Evolutionary conservation across 257 asterid species (phyloP).

Genomic region (Ehretia macrophylla): DNA sequence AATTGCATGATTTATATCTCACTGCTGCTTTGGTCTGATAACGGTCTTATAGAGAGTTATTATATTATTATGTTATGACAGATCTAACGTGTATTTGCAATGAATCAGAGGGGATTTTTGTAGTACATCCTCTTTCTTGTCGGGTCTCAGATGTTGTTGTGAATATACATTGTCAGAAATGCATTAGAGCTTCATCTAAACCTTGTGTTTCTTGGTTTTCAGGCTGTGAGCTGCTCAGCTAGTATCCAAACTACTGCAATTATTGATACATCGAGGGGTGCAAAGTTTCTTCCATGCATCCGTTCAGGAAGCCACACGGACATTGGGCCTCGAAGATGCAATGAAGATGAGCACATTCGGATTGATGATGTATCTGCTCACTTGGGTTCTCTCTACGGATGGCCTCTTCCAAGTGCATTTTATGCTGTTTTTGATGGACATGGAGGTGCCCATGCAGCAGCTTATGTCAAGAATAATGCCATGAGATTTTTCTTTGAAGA

Average conservation of each 20-base stretch:
- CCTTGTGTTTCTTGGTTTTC: slow-evolving; percentile 15
- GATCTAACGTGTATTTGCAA: not conserved
- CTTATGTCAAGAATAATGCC: slow-evolving; percentile 63
- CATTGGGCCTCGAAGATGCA: slow-evolving; percentile 69
- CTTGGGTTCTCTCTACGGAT: slow-evolving; percentile 50
- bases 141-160: not conserved
- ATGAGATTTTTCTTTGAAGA: slow-evolving; percentile 68
- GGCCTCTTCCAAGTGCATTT: slow-evolving; percentile 72
- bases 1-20: not conserved
- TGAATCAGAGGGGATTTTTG: not conserved
- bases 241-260: slow-evolving; percentile 35
- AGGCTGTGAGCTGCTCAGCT: slow-evolving; percentile 76
- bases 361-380: slow-evolving; percentile 65
- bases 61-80: too few species aligned
- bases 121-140: too few species aligned
- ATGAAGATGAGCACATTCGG: slow-evolving; percentile 78
- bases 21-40: too few species aligned
- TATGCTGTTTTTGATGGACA: slow-evolving; percentile 96
- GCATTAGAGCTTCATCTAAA: slow-evolving; percentile 5
- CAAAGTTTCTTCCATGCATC: slow-evolving; percentile 40
- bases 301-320: slow-evolving; percentile 90
- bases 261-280: slow-evolving; percentile 29
- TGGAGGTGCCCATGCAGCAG: slow-evolving; percentile 84
- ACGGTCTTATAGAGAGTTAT: too few species aligned
- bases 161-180: not conserved